Base-by-base conservation (phyloP, 2,329 filamentous ascomycete genomes). In the Albophoma yamanashiensis region DNA sequence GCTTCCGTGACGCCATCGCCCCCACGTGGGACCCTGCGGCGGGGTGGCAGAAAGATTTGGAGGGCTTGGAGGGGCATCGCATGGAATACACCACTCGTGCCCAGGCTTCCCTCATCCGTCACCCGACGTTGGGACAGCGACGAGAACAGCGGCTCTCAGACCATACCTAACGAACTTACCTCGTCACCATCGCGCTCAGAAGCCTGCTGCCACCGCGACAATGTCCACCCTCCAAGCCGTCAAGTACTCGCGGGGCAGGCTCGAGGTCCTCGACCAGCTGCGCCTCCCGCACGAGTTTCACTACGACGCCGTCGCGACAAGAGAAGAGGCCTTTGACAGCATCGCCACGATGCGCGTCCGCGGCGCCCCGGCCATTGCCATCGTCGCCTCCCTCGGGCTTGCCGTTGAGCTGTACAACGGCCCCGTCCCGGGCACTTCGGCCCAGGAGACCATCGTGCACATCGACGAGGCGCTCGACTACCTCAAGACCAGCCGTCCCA, bases 301-400 rank as follows among this genome's bases (percentile, higher is more conserved):
- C 72, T 94, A 92, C 72, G 89, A 93, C 68, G 73, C 82, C 64
- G 83, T 93, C 58, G 81, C 81, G 38, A 89, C 83, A 14, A 83
- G 86, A 63, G 82, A 87, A 66, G 88, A 91, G 74, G 90, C 89
- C 43, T 94, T 91, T 76, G 87, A 91, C 71, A 89, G 88, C 67
- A 94, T 94, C 75, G 86, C 85, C 67, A 82, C 88, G 20, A 94
- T 94, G 90, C 77, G 86, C 56, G 85, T 88, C 8, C 85, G 90
- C 68, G 91, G 75, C 40, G 94, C 94, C 6, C 94, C 94, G 0
- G 94, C 94, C 55, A 99, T 99, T 72, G 94, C 94, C 53, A 97
- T 99, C 64, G 94, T 99, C n/a, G 94, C 94, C 27, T 90, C 89
- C 25, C 82, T 99, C 40, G 88, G 90, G 2, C 83, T 97, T 42